Base-by-base conservation (phyloP, 2,329 filamentous ascomycete genomes). In the Botrytis pseudocinerea region DNA sequence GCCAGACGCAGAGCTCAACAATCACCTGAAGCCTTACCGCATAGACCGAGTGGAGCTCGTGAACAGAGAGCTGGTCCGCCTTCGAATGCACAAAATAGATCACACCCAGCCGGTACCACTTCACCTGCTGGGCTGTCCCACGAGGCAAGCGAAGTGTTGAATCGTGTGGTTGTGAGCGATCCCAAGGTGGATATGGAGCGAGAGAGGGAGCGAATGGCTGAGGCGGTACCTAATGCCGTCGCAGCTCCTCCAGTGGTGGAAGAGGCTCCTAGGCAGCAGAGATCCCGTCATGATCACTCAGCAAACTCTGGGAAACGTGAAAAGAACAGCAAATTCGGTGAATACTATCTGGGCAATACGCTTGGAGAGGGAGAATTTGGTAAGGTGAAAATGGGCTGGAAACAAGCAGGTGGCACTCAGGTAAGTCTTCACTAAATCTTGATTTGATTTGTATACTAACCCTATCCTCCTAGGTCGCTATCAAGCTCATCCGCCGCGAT, bases 341-440 rank as follows among this genome's bases (percentile, higher is more conserved):
- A 98, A 76, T 99, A 98, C 82, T 94, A 97, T 74, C 87, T 99
- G 5, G 96, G 96, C 51, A 95, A 97, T 82, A 98, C 95, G 3
- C 91, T 99, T 68, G 96, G 96, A 68, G 96, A 99, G 85, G 96
- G 96, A 75, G 96, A 99, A 83, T 99, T 99, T 82, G 96, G 96
- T 77, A 99, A 99, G 82, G 96, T 99, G 79, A 98, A 98, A 83
- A 90, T 98, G 80, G 96, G 96, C 40, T 99, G 96, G 96, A 98
- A 98, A 83, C 93, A 94, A 81, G 95, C 97, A 82, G 95, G 94
- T 74, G 95, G 91, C 76, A 92, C 97, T 68, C 92, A 95, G 85
- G 90, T 91, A 84, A 78, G 83, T 75, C 12, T 14, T 46, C 60
- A 25, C 35, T 20, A 46, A 51, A 51, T 40, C 10, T 57, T 22